These are phyloP conservation scores for Breviolum minutum DNA, from an alignment of 73 alveolate genomes.

Conservation along the genomic window DNA sequence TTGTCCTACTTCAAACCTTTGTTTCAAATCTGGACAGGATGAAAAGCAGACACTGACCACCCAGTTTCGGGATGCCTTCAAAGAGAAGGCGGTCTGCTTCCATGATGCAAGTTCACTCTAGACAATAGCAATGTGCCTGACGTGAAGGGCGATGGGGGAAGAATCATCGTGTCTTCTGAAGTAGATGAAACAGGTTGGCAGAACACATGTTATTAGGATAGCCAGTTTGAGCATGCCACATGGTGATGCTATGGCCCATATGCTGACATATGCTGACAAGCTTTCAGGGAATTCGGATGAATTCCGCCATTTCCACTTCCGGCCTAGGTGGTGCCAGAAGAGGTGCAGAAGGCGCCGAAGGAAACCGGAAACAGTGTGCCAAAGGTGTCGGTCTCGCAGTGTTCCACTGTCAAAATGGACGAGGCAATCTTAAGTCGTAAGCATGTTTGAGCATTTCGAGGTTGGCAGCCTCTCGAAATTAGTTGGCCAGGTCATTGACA, in stretches of 20 bases:
- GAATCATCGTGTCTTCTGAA: no score
- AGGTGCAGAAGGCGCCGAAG: conserved; percentile 49
- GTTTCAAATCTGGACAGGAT: neutral
- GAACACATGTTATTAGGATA: neutral
- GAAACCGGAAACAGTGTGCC: neutral
- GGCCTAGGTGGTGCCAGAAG: conserved; percentile 60
- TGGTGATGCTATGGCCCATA: no score
- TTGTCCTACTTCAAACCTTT: no score
- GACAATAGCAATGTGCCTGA: no score
- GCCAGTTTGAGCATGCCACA: neutral
- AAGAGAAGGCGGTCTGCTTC: conserved; percentile 29
- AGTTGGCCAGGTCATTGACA: conserved; percentile 62
- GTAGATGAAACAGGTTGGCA: no score
- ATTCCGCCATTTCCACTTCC: no score
- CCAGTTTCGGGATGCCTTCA: conserved; percentile 73
- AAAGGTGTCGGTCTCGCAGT: neutral
- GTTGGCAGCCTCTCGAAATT: neutral
- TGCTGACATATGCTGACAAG: no score
- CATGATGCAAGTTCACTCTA: neutral
- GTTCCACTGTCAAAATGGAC: neutral
- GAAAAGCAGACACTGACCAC: conserved; percentile 86
- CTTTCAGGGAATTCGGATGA: no score
- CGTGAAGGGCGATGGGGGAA: no score
- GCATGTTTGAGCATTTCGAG: neutral
- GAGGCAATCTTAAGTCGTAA: neutral